These are phyloP conservation scores for Aspergillus sp. DNA, from an alignment of 2,329 filamentous ascomycete species.

Conservation along the genomic window DNA sequence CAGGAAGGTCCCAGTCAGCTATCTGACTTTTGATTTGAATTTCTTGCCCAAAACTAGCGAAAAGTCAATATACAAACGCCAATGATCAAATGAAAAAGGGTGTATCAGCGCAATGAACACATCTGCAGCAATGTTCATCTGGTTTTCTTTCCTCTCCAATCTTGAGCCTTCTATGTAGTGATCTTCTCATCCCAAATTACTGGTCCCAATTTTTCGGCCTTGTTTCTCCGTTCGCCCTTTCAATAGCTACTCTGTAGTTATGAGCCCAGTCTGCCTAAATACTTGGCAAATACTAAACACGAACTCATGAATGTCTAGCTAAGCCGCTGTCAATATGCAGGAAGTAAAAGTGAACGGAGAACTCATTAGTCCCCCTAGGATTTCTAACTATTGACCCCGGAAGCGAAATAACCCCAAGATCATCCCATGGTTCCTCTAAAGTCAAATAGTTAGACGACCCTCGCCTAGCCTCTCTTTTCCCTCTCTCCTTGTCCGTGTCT, in stretches of 20 bases:
- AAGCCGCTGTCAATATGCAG: no score
- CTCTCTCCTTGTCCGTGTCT: no score
- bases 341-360: neutral
- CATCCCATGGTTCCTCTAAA: neutral
- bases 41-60: neutral
- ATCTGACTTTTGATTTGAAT: neutral
- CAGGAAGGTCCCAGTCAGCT: neutral
- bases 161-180: neutral
- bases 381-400: neutral
- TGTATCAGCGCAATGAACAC: neutral
- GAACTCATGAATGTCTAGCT: no score
- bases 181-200: neutral
- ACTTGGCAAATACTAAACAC: neutral
- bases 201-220: neutral
- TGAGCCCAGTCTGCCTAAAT: neutral
- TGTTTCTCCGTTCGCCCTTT: neutral
- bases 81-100: neutral
- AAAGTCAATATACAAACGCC: neutral
- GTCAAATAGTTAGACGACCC: neutral
- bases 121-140: neutral
- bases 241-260: no score
- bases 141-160: neutral
- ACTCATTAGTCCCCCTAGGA: neutral
- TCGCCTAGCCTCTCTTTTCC: neutral
- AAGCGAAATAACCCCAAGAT: neutral